phyloP scores from a whole-genome alignment of 352 stramenopile genomes.

The Halophytophthora batemanensis region DNA sequence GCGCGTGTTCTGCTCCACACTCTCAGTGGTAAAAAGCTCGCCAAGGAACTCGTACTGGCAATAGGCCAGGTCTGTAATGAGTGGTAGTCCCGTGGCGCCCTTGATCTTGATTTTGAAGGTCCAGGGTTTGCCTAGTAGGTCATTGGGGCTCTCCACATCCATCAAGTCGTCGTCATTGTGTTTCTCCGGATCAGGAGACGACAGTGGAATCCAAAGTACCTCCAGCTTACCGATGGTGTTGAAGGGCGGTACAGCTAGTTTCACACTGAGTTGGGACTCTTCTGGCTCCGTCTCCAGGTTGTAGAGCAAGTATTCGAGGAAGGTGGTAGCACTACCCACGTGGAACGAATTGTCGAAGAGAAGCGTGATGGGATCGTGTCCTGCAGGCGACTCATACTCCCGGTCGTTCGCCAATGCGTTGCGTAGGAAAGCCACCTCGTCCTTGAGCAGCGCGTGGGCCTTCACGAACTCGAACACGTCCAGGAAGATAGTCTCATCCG shows the following conservation, averaged over 20 bases:
- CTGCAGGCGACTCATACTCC: constrained; percentile 80
- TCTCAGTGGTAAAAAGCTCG: constrained; percentile 91
- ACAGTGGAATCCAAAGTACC: constrained; percentile 86
- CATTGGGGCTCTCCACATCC: constrained; percentile 68
- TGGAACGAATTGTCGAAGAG: constrained; percentile 94
- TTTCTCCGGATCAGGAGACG: constrained; percentile 63
- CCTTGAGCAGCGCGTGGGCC: constrained; percentile 76
- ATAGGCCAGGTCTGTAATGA: constrained; percentile 90
- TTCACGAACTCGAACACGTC: constrained; percentile 94
- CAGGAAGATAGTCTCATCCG: constrained; percentile 89
- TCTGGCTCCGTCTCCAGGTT: constrained; percentile 90
- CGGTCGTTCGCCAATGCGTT: constrained; percentile 88
- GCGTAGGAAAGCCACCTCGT: constrained; percentile 88
- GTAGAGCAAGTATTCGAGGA: constrained; percentile 91
- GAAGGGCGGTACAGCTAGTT: constrained; percentile 89
- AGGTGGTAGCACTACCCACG: constrained; percentile 88
- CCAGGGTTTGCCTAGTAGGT: constrained; percentile 88
- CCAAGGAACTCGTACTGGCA: constrained; percentile 93
- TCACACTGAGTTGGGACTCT: constrained; percentile 87
- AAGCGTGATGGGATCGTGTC: constrained; percentile 89
- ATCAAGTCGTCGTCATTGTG: constrained; percentile 64
- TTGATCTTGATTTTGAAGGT: constrained; percentile 89
- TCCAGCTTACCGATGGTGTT: constrained; percentile 93
- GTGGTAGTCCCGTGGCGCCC: constrained; percentile 74
- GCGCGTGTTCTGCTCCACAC: constrained; percentile 84